A percentile compares a stretch with the other conserved stretches of the same genome.
Evolutionary conservation across 2,329 filamentous ascomycete genomes (phyloP).

Genomic region (Xylaria sp.): DNA sequence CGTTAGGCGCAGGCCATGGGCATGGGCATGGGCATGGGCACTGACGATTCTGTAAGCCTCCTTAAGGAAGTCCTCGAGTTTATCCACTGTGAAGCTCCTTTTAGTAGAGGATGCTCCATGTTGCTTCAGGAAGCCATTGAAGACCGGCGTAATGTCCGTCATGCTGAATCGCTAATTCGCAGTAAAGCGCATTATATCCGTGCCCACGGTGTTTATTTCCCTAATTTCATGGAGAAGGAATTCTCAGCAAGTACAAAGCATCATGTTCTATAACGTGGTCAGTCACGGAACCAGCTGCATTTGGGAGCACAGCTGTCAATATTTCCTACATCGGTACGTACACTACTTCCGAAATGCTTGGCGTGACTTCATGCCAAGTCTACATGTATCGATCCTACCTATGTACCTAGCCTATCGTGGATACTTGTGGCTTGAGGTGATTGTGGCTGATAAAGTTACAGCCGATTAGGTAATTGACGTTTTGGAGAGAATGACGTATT

Average conservation of each 20-base stretch:
- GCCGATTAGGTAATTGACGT: too few relatives aligned
- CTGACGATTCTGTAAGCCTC: conserved; percentile 92
- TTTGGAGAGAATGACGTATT: too few relatives aligned
- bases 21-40: conserved; percentile 40
- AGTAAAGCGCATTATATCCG: background rate
- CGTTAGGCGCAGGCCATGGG: conserved; percentile 6
- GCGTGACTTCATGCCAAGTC: conserved; percentile 33
- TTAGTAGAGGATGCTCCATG: conserved; percentile 64
- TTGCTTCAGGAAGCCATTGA: conserved; percentile 74
- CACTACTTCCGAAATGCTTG: conserved; percentile 16
- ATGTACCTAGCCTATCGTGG: background rate
- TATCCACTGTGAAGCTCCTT: conserved; percentile 58
- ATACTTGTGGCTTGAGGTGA: background rate
- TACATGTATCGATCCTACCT: too few relatives aligned
- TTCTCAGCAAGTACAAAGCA: background rate
- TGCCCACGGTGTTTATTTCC: background rate
- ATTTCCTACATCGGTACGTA: background rate
- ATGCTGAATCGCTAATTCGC: conserved; percentile 49
- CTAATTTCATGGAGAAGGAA: background rate
- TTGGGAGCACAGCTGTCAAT: background rate
- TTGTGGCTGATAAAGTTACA: background rate
- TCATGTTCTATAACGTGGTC: background rate
- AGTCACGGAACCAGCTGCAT: background rate
- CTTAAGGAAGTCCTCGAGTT: conserved; percentile 86
- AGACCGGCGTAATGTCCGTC: conserved; percentile 73